Conservation (phyloP, 768 basidiomycete species). For the Coprinopsis marcescibilis region DNA sequence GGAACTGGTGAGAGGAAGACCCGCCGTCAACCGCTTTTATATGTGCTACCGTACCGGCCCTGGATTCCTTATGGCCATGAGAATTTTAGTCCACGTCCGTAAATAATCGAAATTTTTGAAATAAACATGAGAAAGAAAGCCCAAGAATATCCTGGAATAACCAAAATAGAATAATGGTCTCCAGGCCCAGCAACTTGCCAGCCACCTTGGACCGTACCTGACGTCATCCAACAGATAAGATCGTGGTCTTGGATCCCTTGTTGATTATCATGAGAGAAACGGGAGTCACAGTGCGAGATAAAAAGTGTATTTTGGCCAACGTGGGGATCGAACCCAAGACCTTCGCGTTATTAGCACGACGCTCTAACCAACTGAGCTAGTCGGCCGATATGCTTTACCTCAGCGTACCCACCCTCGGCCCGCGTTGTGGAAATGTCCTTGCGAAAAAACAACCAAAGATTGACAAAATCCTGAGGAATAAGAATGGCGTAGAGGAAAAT, state of each 20-base stretch:
- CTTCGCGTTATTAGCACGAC: slow-evolving; percentile 76
- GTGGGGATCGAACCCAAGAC: slow-evolving; percentile 40
- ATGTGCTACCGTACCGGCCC: neutral
- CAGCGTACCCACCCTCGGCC: too few species aligned
- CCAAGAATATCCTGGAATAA: neutral
- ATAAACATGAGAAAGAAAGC: neutral
- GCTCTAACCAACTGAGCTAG: slow-evolving; percentile 86
- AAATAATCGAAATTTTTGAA: neutral
- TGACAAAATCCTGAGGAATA: too few species aligned
- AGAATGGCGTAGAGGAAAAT: too few species aligned
- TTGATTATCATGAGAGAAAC: neutral
- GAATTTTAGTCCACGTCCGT: neutral
- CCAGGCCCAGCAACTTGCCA: too few species aligned
- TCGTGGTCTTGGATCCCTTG: too few species aligned
- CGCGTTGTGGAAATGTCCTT: too few species aligned
- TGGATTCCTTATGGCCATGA: neutral
- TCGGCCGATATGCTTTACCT: slow-evolving; percentile 52
- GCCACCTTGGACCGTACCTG: too few species aligned
- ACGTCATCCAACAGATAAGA: too few species aligned
- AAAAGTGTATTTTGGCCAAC: slow-evolving; percentile 8
- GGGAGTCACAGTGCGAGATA: neutral
- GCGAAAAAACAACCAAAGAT: too few species aligned
- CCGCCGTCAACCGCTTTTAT: too few species aligned
- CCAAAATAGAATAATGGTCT: too few species aligned
- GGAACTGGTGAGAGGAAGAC: neutral